Conservation (phyloP, 2,329 filamentous ascomycete genomes). For the Fusarium buxicola region DNA sequence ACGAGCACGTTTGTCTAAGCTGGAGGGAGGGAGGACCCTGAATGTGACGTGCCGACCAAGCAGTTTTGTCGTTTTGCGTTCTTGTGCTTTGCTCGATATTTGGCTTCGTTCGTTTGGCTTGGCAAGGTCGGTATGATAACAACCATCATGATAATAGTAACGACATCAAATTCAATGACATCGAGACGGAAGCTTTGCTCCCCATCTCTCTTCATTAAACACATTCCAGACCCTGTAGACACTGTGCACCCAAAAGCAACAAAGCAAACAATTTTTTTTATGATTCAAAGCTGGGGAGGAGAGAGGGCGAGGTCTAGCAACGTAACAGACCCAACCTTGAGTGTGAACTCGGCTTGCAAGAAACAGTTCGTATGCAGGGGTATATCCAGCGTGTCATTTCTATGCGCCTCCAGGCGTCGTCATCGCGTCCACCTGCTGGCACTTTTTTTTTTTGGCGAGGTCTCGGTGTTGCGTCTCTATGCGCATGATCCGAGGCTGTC, state of each 20-base stretch:
- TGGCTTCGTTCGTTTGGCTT: constrained; percentile 9
- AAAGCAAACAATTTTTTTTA: constrained; percentile 41
- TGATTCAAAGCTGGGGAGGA: constrained; percentile 45
- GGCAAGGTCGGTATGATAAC: constrained; percentile 12
- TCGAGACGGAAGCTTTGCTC: constrained; percentile 14
- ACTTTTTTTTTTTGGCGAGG: constrained; percentile 33
- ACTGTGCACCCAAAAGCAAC: constrained; percentile 24
- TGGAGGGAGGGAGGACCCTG: neutral
- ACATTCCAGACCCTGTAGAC: constrained; percentile 11
- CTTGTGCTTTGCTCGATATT: neutral
- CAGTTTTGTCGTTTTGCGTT: constrained; percentile 19
- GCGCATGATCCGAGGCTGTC: constrained; percentile 34
- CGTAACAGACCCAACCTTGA: constrained; percentile 45
- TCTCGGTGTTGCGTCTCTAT: constrained; percentile 36
- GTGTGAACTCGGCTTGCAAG: constrained; percentile 42
- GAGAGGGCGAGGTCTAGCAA: constrained; percentile 42
- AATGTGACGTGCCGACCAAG: neutral
- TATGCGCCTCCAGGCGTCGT: constrained; percentile 45
- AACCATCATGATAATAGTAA: constrained; percentile 11
- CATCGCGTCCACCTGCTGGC: constrained; percentile 40
- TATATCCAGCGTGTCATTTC: constrained; percentile 49
- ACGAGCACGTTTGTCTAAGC: constrained; percentile 21
- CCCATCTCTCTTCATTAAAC: constrained; percentile 10
- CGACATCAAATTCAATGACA: constrained; percentile 6
- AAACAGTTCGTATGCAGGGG: constrained; percentile 47